phyloP scores from a whole-genome alignment of 1,139 yeast genomes.

The Scheffersomyces titani region DNA sequence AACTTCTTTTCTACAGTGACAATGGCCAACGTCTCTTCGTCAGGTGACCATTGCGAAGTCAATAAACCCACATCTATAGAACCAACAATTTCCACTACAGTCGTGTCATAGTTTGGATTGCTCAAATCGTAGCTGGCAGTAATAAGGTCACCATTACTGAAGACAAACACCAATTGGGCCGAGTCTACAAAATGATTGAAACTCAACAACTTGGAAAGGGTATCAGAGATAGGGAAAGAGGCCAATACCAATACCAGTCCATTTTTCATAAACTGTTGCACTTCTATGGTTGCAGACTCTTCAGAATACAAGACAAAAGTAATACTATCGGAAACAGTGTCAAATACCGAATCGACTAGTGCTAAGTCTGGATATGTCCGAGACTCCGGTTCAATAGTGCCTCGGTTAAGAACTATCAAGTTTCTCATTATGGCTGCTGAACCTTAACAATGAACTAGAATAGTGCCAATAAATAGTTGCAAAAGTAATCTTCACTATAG shows the following conservation, averaged over 20 bases:
- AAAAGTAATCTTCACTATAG: background rate
- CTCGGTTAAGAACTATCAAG: constrained; percentile 57
- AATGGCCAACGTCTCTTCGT: constrained; percentile 80
- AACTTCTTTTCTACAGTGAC: constrained; percentile 65
- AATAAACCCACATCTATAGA: constrained; percentile 74
- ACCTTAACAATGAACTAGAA: background rate
- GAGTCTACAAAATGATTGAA: constrained; percentile 69
- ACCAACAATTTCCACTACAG: constrained; percentile 76
- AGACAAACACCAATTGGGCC: constrained; percentile 60
- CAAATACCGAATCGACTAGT: constrained; percentile 66
- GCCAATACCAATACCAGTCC: constrained; percentile 59
- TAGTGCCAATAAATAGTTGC: background rate
- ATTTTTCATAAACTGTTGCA: constrained; percentile 55
- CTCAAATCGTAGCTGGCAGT: constrained; percentile 60
- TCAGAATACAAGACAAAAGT: constrained; percentile 66
- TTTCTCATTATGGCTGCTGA: constrained; percentile 49
- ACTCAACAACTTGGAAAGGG: constrained; percentile 35
- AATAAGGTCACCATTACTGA: constrained; percentile 69
- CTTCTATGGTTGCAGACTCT: constrained; percentile 56
- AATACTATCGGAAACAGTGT: constrained; percentile 71
- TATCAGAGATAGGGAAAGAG: constrained; percentile 47
- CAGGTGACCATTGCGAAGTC: constrained; percentile 88
- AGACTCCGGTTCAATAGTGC: constrained; percentile 50
- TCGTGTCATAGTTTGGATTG: constrained; percentile 51
- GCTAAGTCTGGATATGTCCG: constrained; percentile 62